Base-by-base conservation (phyloP, 352 stramenopile genomes). In the Phytopythium montanum region DNA sequence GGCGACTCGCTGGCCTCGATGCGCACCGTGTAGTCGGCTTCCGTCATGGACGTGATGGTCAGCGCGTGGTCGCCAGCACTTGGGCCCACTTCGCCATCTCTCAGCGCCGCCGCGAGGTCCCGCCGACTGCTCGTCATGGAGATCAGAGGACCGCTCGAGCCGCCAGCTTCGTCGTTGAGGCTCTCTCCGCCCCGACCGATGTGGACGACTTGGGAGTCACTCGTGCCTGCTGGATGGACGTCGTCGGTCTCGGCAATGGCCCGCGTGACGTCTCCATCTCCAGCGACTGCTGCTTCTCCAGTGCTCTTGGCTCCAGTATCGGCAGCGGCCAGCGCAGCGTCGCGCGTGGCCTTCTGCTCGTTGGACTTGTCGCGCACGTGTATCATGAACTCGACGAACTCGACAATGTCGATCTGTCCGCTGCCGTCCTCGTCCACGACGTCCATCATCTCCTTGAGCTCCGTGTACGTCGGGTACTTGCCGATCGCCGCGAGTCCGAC, bases 361-460 rank as follows among this genome's bases (percentile, higher is more conserved):
- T 58, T 74, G 1, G 81, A 88, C 39, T 89, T 91, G 55, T 87
- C 77, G 2, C 81, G 79, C 16, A 91, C 79, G 61, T 89, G 75
- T 42, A 91, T 84, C 83, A 92, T 94, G 56, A 92, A 94, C 60
- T 92, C 78, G 54, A 94, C 74, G 61, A 95, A 95, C 61, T 94
- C 86, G 44, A 92, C 79, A 41, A 94, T 84, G 59, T 94, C 86
- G 48, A 95, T 95, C 59, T 95, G 85, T 0, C 86, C 86, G 31
- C 77, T 90, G 36, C 81, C 80, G 51, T 95, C 86, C 72, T 95
- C 86, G 42, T 94, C 86, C 10, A 95, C 83, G 29, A 90, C 62
- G 49, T 88, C 77, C 76, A 95, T 90, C 84, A 95, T 94, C 55
- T 90, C 79, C 50, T 85, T 86, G 5, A 95, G 75, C 60, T 94